phyloP scores from a whole-genome alignment of 2,329 filamentous ascomycete species.

The Penicillium italicum region DNA sequence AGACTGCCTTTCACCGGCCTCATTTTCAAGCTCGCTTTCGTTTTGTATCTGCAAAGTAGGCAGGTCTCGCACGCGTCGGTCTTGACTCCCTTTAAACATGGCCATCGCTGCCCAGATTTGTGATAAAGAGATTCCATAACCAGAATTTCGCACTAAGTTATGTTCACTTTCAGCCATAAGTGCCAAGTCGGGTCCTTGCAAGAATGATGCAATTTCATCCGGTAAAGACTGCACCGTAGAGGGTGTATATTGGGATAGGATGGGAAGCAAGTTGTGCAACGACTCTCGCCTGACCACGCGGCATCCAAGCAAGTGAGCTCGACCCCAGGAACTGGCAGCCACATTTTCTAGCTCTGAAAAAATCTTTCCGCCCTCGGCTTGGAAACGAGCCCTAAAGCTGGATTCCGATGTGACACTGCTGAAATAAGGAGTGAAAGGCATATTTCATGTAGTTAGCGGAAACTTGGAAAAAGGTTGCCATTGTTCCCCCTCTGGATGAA shows the following conservation, averaged over 20 bases:
- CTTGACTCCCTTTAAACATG: slow-evolving; percentile 5
- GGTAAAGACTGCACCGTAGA: background rate
- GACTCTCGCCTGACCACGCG: background rate
- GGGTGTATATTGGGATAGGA: background rate
- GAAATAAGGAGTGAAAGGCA: background rate
- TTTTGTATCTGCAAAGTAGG: background rate
- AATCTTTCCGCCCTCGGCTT: background rate
- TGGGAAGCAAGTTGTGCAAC: background rate
- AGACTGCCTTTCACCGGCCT: background rate
- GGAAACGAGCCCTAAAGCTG: background rate
- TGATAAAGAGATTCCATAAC: slow-evolving; percentile 1
- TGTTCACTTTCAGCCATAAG: slow-evolving; percentile 7
- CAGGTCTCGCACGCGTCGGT: background rate
- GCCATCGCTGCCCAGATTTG: slow-evolving; percentile 3
- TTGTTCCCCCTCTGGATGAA: background rate
- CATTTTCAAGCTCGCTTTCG: background rate
- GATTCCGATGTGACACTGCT: background rate
- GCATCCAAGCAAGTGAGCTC: background rate
- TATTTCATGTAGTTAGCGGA: too few species aligned
- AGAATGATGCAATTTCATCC: background rate
- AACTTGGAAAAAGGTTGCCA: background rate
- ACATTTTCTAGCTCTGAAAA: background rate
- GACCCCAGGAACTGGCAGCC: background rate
- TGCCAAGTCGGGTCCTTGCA: slow-evolving; percentile 1
- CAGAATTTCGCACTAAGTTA: background rate